Conservation (phyloP, 2,329 filamentous ascomycete genomes). For the Fusarium virguliforme region DNA sequence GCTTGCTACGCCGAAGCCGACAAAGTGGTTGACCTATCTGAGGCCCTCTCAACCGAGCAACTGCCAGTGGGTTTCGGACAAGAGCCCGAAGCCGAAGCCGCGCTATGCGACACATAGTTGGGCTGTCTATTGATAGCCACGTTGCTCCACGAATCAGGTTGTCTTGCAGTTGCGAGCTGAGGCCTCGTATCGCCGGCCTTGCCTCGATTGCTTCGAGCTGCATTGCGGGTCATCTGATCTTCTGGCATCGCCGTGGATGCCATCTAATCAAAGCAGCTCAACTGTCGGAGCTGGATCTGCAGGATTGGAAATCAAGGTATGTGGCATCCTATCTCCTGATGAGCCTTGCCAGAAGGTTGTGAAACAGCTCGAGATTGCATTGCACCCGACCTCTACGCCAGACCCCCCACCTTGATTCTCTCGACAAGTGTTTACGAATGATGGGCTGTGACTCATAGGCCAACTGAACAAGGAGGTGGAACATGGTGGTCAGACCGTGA, state of each 20-base stretch:
- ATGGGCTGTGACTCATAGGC: conserved; percentile 12
- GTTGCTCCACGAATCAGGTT: conserved; percentile 2
- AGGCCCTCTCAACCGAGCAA: conserved; percentile 4
- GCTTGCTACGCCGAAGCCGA: conserved; percentile 6
- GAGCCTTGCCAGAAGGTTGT: conserved; percentile 22
- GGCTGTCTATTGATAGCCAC: not conserved
- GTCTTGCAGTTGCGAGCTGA: not conserved
- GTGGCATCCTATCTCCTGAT: conserved; percentile 10
- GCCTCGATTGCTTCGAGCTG: conserved; percentile 15
- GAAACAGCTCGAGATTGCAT: conserved; percentile 17
- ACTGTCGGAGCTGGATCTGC: conserved; percentile 11
- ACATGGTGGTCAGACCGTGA: conserved; percentile 34
- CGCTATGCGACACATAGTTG: conserved; percentile 13
- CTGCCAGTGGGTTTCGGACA: not conserved
- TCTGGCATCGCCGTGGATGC: conserved; percentile 22
- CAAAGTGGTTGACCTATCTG: not conserved
- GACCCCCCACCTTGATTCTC: conserved; percentile 19
- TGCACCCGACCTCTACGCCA: not conserved
- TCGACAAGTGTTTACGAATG: conserved; percentile 17
- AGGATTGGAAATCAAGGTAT: conserved; percentile 16
- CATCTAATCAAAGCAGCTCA: conserved; percentile 19
- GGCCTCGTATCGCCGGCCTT: not conserved
- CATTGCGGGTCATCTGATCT: conserved; percentile 38
- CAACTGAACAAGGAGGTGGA: not conserved
- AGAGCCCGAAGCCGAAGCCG: conserved; percentile 16